Percentiles rank a stretch among this genome's conserved stretches.
phyloP scores from a whole-genome alignment of 2,329 filamentous ascomycete genomes.

The Trichoderma lentiforme region DNA sequence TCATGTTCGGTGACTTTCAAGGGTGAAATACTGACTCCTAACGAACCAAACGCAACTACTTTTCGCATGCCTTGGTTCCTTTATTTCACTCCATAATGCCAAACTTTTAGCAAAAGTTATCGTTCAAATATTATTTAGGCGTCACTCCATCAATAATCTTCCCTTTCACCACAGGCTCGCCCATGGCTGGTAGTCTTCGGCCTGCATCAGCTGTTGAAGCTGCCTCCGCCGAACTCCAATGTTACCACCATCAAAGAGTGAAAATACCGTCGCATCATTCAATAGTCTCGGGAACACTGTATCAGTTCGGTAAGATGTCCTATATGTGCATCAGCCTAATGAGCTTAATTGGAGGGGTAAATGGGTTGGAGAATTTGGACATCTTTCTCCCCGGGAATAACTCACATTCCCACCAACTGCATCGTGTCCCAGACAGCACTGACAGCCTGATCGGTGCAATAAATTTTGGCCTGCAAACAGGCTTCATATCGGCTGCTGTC shows the following conservation, averaged over 20 bases:
- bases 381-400: not conserved
- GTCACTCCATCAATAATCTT: not conserved
- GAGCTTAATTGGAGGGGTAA: not conserved
- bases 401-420: conserved; percentile 4
- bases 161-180: not conserved
- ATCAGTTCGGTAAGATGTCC: conserved; percentile 2
- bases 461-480: not conserved
- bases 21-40: not conserved
- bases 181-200: not conserved
- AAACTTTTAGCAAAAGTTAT: not conserved
- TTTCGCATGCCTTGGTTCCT: not conserved
- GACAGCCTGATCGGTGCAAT: not conserved
- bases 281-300: not conserved
- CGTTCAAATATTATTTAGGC: not conserved
- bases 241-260: conserved; percentile 1
- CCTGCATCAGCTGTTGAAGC: conserved; percentile 3
- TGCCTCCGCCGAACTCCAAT: conserved; percentile 1
- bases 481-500: conserved; percentile 3
- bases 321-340: not conserved
- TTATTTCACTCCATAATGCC: not conserved
- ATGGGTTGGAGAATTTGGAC: not conserved
- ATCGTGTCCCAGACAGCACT: conserved; percentile 1
- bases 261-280: not conserved
- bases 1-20: not conserved
- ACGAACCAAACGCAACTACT: not conserved